These are phyloP conservation scores for Urtica urens DNA, from an alignment of 306 rosid genomes.

Conservation along the genomic window DNA sequence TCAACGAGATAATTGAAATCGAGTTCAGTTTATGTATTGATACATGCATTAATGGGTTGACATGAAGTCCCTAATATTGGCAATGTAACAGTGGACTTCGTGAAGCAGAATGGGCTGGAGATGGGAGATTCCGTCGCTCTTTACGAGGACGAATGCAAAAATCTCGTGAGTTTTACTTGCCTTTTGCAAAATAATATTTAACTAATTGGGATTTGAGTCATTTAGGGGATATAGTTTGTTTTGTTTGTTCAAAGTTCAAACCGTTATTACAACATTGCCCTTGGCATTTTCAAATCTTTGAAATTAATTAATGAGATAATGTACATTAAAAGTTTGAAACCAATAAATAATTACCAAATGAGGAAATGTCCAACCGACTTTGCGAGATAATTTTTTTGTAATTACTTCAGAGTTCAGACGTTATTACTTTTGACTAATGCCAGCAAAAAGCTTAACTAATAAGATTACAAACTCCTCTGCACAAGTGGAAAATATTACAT, in stretches of 20 bases:
- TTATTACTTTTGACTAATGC: no score
- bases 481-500: no score
- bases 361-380: no score
- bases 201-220: background rate
- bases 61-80: conserved; percentile 3
- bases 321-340: conserved; percentile 4
- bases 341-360: background rate
- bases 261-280: conserved; percentile 5
- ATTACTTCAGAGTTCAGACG: no score
- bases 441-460: no score
- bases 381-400: no score
- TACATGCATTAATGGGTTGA: background rate
- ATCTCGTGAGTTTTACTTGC: conserved; percentile 41
- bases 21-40: background rate
- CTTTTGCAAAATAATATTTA: conserved; percentile 1
- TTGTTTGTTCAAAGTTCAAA: conserved; percentile 5
- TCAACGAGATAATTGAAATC: background rate
- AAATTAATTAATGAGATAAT: background rate
- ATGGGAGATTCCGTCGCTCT: conserved; percentile 44
- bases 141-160: conserved; percentile 36
- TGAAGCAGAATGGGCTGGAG: conserved; percentile 25
- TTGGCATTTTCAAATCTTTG: background rate
- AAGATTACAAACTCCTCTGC: no score
- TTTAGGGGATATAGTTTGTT: no score
- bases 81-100: conserved; percentile 37